phyloP scores from a whole-genome alignment of 106 monocot genomes.

The Platanthera zijinensis region DNA sequence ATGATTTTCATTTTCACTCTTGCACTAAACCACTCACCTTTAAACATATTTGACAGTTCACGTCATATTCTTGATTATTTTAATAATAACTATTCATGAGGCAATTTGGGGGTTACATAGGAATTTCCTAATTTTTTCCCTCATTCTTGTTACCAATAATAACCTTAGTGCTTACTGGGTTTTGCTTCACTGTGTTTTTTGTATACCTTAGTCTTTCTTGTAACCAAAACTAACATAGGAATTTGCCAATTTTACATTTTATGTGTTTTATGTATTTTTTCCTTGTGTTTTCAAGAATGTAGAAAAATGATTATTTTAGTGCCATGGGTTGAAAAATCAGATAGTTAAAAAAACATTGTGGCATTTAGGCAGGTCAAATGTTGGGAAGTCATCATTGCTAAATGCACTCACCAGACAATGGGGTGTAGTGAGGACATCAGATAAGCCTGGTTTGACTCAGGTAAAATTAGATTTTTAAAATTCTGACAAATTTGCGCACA shows the following conservation, averaged over 20 bases:
- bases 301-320: neutral
- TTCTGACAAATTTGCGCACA: neutral
- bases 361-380: conserved; percentile 83
- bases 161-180: neutral
- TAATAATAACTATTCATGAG: neutral
- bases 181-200: neutral
- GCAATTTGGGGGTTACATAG: neutral
- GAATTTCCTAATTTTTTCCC: neutral
- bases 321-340: neutral
- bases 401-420: conserved; percentile 98
- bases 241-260: neutral
- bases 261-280: neutral
- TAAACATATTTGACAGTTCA: neutral
- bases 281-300: neutral
- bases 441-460: conserved; percentile 97
- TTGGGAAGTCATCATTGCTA: conserved; percentile 92
- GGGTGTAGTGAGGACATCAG: conserved; percentile 92
- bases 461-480: conserved; percentile 19
- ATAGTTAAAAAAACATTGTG: conserved; percentile 1
- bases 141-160: neutral
- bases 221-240: neutral
- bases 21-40: neutral
- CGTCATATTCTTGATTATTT: neutral
- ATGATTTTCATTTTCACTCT: neutral
- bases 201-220: neutral